Conservation (phyloP, 371 early-diverging fungal species). For the Circinella minor region DNA sequence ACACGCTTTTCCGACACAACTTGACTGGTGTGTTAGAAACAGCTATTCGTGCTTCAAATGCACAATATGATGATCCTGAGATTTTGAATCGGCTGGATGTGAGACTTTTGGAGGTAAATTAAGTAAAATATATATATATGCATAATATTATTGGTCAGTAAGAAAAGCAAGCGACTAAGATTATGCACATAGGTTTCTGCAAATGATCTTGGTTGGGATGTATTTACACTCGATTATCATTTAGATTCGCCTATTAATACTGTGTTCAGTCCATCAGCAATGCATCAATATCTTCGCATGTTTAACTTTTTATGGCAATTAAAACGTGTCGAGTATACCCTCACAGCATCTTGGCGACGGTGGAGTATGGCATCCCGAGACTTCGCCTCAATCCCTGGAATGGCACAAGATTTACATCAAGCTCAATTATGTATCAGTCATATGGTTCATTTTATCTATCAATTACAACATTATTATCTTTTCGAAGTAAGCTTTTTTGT, state of each 20-base stretch:
- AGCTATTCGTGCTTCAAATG: slow-evolving; percentile 90
- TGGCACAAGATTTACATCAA: slow-evolving; percentile 59
- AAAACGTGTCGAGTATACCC: slow-evolving; percentile 84
- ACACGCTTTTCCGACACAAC: slow-evolving; percentile 84
- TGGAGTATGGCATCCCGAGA: slow-evolving; percentile 72
- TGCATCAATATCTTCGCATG: slow-evolving; percentile 83
- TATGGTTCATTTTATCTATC: slow-evolving; percentile 94
- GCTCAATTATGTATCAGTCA: slow-evolving; percentile 73
- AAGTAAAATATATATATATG: neutral
- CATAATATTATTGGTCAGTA: too few species aligned
- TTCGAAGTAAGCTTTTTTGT: slow-evolving; percentile 63
- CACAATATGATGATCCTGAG: slow-evolving; percentile 85
- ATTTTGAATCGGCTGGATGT: slow-evolving; percentile 82
- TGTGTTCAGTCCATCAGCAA: slow-evolving; percentile 73
- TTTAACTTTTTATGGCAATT: slow-evolving; percentile 90
- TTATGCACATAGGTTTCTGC: slow-evolving; percentile 51
- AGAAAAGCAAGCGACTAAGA: neutral
- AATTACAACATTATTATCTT: slow-evolving; percentile 87
- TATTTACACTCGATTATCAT: slow-evolving; percentile 87
- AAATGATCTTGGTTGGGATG: slow-evolving; percentile 90
- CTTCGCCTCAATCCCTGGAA: slow-evolving; percentile 36
- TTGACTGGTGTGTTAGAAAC: slow-evolving; percentile 84
- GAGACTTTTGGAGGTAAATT: slow-evolving; percentile 62
- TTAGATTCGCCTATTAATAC: slow-evolving; percentile 86
- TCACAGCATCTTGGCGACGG: slow-evolving; percentile 79